phyloP scores from a whole-genome alignment of 1,139 yeast genomes.

The Nakaseomyces nivariensis region DNA sequence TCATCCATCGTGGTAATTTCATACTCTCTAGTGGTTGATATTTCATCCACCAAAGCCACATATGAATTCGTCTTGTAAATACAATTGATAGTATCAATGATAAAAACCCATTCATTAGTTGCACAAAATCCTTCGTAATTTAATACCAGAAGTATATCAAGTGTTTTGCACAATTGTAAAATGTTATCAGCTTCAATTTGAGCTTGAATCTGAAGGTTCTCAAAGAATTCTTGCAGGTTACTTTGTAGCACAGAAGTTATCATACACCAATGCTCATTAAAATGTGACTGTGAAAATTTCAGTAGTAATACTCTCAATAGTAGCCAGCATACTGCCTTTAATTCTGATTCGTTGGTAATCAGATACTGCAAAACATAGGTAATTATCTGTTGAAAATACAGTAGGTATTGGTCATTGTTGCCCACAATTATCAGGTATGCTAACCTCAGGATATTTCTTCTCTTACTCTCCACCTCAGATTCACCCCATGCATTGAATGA shows the following conservation, averaged over 20 bases:
- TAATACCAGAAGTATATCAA: constrained; percentile 62
- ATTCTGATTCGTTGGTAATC: constrained; percentile 16
- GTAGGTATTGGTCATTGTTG: constrained; percentile 47
- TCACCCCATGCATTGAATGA: constrained; percentile 26
- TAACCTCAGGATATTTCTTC: constrained; percentile 30
- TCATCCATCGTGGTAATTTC: constrained; percentile 14
- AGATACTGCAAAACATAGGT: constrained; percentile 21
- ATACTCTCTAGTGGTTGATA: constrained; percentile 36
- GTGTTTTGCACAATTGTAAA: constrained; percentile 59
- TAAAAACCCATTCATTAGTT: constrained; percentile 72
- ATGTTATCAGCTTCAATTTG: constrained; percentile 37
- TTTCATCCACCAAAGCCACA: constrained; percentile 41
- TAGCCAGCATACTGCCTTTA: constrained; percentile 30
- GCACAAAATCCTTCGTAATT: constrained; percentile 72
- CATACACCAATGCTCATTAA: constrained; percentile 62
- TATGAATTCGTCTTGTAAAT: constrained; percentile 34
- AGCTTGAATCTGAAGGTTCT: constrained; percentile 31
- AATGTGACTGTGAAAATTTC: constrained; percentile 52
- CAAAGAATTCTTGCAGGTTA: constrained; percentile 39
- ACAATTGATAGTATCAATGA: constrained; percentile 62
- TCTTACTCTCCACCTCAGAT: constrained; percentile 22
- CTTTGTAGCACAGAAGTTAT: constrained; percentile 51
- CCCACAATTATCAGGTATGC: constrained; percentile 53
- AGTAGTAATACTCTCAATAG: constrained; percentile 56
- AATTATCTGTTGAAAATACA: constrained; percentile 23